Conservation (phyloP, 495 filamentous ascomycete species). For the Aspergillus egyptiacus region DNA sequence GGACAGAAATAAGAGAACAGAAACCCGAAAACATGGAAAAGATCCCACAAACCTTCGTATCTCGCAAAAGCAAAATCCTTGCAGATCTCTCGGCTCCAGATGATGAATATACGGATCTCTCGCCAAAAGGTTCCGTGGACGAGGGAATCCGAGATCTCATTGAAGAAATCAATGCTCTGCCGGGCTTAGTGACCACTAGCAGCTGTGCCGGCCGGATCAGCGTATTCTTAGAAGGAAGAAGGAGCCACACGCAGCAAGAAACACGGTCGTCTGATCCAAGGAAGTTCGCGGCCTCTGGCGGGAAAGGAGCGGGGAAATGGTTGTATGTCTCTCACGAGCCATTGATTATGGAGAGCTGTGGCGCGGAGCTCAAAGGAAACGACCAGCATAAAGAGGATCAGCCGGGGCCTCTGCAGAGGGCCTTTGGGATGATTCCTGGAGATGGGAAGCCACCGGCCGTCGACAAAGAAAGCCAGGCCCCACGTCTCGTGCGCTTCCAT, state of each 20-base stretch:
- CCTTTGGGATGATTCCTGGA: conserved; percentile 32
- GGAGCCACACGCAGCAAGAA: conserved; percentile 20
- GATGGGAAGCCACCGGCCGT: conserved; percentile 26
- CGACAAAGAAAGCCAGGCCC: conserved; percentile 19
- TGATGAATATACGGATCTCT: conserved; percentile 66
- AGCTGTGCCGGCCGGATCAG: conserved; percentile 81
- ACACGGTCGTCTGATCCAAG: conserved; percentile 13
- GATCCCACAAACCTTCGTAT: conserved; percentile 42
- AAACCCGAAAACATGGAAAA: conserved; percentile 14
- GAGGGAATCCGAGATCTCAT: conserved; percentile 69
- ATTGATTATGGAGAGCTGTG: conserved; percentile 30
- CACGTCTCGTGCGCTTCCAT: conserved; percentile 75
- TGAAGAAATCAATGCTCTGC: conserved; percentile 62
- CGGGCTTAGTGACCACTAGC: conserved; percentile 80
- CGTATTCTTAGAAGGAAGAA: conserved; percentile 77
- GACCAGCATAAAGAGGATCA: neutral
- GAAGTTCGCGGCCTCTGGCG: conserved; percentile 53
- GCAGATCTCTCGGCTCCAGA: conserved; percentile 55
- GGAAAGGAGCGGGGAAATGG: conserved; percentile 82
- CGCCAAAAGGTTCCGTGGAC: conserved; percentile 83
- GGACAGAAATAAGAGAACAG: conserved; percentile 9
- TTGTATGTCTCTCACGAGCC: conserved; percentile 82
- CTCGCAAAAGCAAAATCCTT: conserved; percentile 62
- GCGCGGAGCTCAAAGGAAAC: neutral
- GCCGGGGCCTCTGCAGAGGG: conserved; percentile 24